Conservation (phyloP, 1,284 basidiomycete species). For the Tilletia caries region DNA sequence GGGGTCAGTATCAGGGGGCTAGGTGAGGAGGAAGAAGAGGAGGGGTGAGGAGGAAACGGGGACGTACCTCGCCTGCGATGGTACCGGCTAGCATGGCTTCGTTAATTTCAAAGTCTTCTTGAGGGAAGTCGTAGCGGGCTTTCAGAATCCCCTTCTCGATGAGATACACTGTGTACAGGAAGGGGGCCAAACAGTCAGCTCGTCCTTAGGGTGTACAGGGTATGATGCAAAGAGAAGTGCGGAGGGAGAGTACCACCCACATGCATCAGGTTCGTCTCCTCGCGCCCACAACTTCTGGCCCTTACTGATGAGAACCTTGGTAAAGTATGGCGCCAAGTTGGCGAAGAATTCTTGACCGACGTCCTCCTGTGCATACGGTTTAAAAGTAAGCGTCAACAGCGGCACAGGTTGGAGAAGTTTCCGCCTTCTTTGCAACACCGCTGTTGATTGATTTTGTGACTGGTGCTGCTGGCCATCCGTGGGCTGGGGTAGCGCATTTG, state of each 20-base stretch:
- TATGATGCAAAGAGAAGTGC: neutral
- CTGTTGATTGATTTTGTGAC: neutral
- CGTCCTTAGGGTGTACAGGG: neutral
- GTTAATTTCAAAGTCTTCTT: constrained; percentile 50
- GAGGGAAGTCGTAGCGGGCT: constrained; percentile 47
- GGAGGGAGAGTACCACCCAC: constrained; percentile 13
- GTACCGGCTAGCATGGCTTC: constrained; percentile 53
- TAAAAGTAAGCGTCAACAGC: constrained; percentile 38
- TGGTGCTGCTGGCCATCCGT: neutral
- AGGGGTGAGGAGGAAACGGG: neutral
- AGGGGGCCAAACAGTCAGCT: neutral
- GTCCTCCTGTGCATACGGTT: constrained; percentile 26
- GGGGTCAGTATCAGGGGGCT: neutral
- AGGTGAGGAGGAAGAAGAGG: too few species aligned
- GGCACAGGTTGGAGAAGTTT: constrained; percentile 32
- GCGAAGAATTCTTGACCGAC: constrained; percentile 11
- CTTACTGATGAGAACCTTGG: neutral
- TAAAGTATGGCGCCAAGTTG: constrained; percentile 11
- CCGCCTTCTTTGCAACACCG: neutral
- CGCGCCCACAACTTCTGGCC: constrained; percentile 69
- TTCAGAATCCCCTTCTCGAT: constrained; percentile 51
- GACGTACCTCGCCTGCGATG: constrained; percentile 46
- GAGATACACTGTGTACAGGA: constrained; percentile 30
- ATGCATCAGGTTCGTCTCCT: constrained; percentile 70
- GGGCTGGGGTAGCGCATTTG: constrained; percentile 4